Evolutionary conservation across 2,329 filamentous ascomycete genomes (phyloP), one percentile per base, ranked within the genome.

Genomic region (Arthrinium puccinioides): DNA sequence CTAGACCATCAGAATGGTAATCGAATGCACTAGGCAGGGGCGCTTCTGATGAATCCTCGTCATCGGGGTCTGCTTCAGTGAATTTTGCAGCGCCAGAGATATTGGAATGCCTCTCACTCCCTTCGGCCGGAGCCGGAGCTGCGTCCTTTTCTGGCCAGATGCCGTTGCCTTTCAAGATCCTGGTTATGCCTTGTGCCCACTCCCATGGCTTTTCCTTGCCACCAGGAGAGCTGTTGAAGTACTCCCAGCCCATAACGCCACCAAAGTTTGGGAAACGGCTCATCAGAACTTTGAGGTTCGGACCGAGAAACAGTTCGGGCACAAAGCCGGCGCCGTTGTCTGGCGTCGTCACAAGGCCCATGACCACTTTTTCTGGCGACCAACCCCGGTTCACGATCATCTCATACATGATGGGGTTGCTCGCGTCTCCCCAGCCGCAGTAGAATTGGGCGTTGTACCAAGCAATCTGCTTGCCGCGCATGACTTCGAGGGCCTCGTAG

Each of bases 381-480:
- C 82, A 90, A 8, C 84, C 84, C 8, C 66, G 63, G 9, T 63
- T 59, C 26, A 66, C 40, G 31, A 67, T 58, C 53, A 62, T 60
- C 47, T 68, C 60, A 46, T 70, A 71, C 59, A 69, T 65, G 43
- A 57, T 47, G 8, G 66, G 60, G 36, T 66, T 72, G 20, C 69
- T 63, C 1, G 79, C 76, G 33, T 79, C 77, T 5, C 84, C 83
- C 85, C 86, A 90, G 1, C 84, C 84, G 51, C 84, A 87, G 64
- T 92, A 90, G 57, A 90, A 89, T 51, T 90, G 86, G 10, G 82
- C 70, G 50, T 90, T 89, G 54, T 90, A 90, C 83, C 84, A 92
- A 2, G 71, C 72, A 16, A 90, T 82, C 43, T 82, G 70, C 13
- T 57, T 54, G 1, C 79, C 79, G 16, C 78, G 67, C 58, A 72